Evolutionary conservation across 768 basidiomycete genomes (phyloP), one percentile per base, ranked within the genome.

Genomic region (Mrakia blollopis): DNA sequence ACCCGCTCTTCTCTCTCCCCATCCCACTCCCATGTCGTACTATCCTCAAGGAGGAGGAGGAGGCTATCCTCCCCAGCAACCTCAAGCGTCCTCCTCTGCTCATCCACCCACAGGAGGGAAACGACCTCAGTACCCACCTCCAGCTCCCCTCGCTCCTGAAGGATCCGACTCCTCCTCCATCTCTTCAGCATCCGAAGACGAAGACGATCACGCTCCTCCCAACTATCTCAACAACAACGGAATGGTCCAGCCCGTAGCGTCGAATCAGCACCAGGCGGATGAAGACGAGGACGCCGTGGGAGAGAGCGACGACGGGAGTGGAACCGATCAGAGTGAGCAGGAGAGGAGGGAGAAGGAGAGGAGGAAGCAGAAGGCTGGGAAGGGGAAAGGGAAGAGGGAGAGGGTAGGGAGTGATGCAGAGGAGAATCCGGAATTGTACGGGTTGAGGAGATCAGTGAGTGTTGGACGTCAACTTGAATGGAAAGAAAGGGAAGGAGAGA

Each of bases 391-490:
- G 21, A 52, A 73, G 47, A 50, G 47, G 47, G 47, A 50, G 47
- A 50, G 47, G 35, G 74, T 68, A 0, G 47, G 41, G 28, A 65
- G 63, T 39, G 74, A 75, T 65, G 63, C 74, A 8, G 74, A 75
- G 50, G 37, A 28, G 25, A 57, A 75, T 52, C 74, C 74, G 35
- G 74, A 75, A 52, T 68, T 75, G 3, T 75, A 75, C 41, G 74
- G 74, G 16, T 37, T 75, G 10, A 52, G 74, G n/a, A 37, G 74
- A 69, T 75, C 74, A 32, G 74, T 75, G 35, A 54, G 74, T 75
- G 60, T 41, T 50, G n/a, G 44, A 3, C 3, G 11, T 1, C 1
- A 30, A 69, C 9, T 8, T 47, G 41, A 35, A 16, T 6, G 39
- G 25, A 23, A 44, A 69, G 44, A 37, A 69, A 41, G 70, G 30